A percentile compares a stretch with the other conserved stretches of the same genome.
These are phyloP conservation scores for Colletotrichum ledebouriae DNA, from an alignment of 2,329 filamentous ascomycete species.

Conservation along the genomic window DNA sequence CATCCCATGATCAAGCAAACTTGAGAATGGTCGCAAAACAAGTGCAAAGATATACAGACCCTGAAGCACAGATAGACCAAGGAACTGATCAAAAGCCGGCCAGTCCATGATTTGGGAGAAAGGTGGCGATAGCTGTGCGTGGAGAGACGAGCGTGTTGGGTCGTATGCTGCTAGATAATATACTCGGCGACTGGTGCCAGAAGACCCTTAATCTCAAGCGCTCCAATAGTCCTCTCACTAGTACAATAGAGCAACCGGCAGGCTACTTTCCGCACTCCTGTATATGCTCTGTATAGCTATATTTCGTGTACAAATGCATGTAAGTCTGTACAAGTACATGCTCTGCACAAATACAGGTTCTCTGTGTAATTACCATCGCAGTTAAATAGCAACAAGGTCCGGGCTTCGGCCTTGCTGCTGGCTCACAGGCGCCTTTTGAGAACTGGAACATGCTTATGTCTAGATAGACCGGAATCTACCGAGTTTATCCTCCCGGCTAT, in stretches of 20 bases:
- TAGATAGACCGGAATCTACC: background rate
- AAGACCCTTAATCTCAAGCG: background rate
- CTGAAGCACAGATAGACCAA: background rate
- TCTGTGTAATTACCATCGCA: background rate
- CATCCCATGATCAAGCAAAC: background rate
- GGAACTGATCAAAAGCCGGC: background rate
- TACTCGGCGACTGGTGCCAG: background rate
- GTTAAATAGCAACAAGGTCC: background rate
- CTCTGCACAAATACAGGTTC: background rate
- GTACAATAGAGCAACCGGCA: background rate
- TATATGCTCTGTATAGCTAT: background rate
- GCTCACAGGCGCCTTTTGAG: background rate
- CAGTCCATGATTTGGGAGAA: background rate
- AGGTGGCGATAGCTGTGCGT: background rate
- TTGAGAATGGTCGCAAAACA: background rate
- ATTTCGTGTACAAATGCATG: background rate
- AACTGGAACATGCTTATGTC: background rate
- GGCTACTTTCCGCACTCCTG: background rate
- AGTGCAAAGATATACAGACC: background rate
- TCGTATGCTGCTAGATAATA: background rate
- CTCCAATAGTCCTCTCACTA: background rate
- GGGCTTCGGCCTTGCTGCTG: background rate
- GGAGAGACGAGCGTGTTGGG: background rate
- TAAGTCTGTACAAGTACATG: background rate
- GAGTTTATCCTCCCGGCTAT: background rate